Conservation (phyloP, 2,329 filamentous ascomycete species). For the Helotiales sp. region DNA sequence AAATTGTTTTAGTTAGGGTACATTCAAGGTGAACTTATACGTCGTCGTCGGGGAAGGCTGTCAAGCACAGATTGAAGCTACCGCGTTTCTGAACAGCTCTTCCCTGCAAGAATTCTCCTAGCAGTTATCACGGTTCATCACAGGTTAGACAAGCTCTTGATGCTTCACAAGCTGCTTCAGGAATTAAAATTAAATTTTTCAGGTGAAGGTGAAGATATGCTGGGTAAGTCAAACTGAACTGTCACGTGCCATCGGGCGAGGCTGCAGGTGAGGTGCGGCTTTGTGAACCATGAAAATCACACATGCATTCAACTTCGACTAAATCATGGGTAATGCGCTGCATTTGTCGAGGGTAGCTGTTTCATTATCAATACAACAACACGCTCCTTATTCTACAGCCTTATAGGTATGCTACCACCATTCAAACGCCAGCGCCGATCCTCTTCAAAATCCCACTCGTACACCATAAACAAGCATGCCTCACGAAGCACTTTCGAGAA, state of each 20-base stretch:
- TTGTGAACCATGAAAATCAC: no score
- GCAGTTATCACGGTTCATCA: not conserved
- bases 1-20: not conserved
- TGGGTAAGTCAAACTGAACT: no score
- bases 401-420: not conserved
- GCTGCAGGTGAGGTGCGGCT: no score
- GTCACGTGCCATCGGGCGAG: no score
- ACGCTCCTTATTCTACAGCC: not conserved
- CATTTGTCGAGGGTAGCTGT: not conserved
- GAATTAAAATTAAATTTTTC: no score
- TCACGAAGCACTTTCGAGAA: conserved; percentile 39
- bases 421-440: not conserved
- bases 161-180: not conserved
- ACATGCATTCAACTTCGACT: no score
- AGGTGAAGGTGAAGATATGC: no score
- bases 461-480: conserved; percentile 27
- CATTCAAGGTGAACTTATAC: not conserved
- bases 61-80: not conserved
- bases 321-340: not conserved
- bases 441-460: conserved; percentile 11
- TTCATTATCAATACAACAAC: not conserved
- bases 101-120: not conserved
- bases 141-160: not conserved
- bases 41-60: not conserved
- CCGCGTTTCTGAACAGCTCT: not conserved